phyloP scores from a whole-genome alignment of 2,329 filamentous ascomycete species.

The Huntiella abstrusa region DNA sequence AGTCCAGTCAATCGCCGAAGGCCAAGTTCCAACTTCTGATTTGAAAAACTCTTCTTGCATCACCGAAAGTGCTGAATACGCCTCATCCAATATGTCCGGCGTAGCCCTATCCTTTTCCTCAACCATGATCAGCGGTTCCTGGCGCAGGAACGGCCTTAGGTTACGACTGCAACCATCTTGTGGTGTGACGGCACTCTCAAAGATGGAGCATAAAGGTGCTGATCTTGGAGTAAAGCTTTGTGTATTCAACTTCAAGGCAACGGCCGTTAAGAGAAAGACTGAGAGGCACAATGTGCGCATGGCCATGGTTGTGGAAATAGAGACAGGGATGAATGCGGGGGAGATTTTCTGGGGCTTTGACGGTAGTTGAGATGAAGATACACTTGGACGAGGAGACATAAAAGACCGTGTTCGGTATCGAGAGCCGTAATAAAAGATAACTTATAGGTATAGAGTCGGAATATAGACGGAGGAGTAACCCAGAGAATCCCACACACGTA shows the following conservation, averaged over 20 bases:
- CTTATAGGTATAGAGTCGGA: neutral
- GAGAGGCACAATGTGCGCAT: constrained; percentile 8
- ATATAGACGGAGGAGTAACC: no score
- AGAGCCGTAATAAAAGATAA: no score
- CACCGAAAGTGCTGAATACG: constrained; percentile 47
- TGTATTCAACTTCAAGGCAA: constrained; percentile 4
- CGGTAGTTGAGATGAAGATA: neutral
- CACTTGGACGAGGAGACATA: neutral
- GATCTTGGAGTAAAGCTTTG: neutral
- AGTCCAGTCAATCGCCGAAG: constrained; percentile 81
- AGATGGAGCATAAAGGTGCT: constrained; percentile 11
- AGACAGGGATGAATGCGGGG: neutral
- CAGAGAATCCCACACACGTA: no score
- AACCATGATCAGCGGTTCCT: neutral
- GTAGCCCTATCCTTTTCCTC: constrained; percentile 10
- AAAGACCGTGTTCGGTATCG: no score
- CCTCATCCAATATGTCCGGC: constrained; percentile 23
- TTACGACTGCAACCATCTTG: constrained; percentile 7
- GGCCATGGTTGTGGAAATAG: neutral
- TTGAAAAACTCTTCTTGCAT: constrained; percentile 68
- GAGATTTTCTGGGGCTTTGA: no score
- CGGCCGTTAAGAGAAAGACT: constrained; percentile 6
- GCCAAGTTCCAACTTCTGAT: constrained; percentile 64
- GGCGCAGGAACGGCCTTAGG: constrained; percentile 9
- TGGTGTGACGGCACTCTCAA: constrained; percentile 8